phyloP scores from a whole-genome alignment of 192 early-diverging fungal genomes.

The Coemansia sp. region DNA sequence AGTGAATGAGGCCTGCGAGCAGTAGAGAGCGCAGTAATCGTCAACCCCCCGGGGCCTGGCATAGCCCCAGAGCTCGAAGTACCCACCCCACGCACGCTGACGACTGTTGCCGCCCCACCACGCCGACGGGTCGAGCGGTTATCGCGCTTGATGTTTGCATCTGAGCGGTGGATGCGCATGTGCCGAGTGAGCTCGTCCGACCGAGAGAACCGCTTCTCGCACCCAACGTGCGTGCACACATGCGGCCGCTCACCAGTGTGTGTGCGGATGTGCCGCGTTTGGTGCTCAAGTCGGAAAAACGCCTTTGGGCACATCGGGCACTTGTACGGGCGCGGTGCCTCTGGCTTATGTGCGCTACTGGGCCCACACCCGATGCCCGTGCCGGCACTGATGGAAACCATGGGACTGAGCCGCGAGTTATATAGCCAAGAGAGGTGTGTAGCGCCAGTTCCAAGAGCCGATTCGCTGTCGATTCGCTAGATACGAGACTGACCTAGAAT shows the following conservation, averaged over 20 bases:
- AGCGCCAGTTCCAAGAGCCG: neutral
- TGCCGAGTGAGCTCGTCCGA: slow-evolving; percentile 81
- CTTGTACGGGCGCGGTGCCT: slow-evolving; percentile 65
- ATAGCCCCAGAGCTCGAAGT: neutral
- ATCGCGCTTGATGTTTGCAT: slow-evolving; percentile 43
- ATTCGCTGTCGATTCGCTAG: slow-evolving; percentile 6
- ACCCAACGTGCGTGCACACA: slow-evolving; percentile 72
- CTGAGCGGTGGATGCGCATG: slow-evolving; percentile 55
- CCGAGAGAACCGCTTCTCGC: slow-evolving; percentile 77
- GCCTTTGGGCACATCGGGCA: slow-evolving; percentile 75
- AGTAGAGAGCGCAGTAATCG: slow-evolving; percentile 21
- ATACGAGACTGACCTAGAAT: neutral
- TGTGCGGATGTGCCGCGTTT: slow-evolving; percentile 78
- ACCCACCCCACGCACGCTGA: slow-evolving; percentile 16
- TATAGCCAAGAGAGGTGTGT: neutral
- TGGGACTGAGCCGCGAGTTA: slow-evolving; percentile 1
- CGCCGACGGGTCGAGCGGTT: slow-evolving; percentile 35
- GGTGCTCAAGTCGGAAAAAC: slow-evolving; percentile 77
- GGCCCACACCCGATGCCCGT: neutral
- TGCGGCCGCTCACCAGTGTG: slow-evolving; percentile 89
- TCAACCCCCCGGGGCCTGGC: slow-evolving; percentile 5
- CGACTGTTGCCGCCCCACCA: neutral
- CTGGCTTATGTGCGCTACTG: slow-evolving; percentile 38
- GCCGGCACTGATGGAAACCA: slow-evolving; percentile 34
- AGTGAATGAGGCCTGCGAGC: slow-evolving; percentile 34